Evolutionary conservation across 2,329 filamentous ascomycete genomes (phyloP).

Genomic region (Aspergillus amoenus): DNA sequence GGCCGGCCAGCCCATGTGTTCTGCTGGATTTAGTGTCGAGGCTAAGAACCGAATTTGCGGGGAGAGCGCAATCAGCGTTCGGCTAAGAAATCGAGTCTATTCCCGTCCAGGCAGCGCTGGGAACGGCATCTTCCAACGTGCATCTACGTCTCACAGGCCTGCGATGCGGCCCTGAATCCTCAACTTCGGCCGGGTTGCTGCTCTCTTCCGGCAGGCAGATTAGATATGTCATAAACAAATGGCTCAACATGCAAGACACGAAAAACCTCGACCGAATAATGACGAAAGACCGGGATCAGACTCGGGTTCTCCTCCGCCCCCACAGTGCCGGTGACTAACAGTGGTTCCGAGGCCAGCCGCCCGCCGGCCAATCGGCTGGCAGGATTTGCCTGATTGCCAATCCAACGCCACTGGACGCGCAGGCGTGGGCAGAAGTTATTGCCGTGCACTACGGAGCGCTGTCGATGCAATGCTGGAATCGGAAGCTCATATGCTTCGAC

Average conservation of each 20-base stretch:
- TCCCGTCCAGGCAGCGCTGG: constrained; percentile 12
- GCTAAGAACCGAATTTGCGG: constrained; percentile 20
- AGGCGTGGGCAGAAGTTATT: constrained; percentile 34
- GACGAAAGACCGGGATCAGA: constrained; percentile 19
- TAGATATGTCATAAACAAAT: background rate
- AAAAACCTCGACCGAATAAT: constrained; percentile 17
- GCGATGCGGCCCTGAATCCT: background rate
- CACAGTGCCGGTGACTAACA: constrained; percentile 8
- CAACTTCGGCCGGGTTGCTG: background rate
- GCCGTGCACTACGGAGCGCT: constrained; percentile 21
- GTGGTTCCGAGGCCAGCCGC: constrained; percentile 18
- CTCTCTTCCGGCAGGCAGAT: background rate
- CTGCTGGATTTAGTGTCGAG: constrained; percentile 1
- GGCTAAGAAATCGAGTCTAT: constrained; percentile 13
- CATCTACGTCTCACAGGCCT: constrained; percentile 5
- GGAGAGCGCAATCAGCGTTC: constrained; percentile 8
- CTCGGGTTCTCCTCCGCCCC: constrained; percentile 14
- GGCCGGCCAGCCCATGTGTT: background rate
- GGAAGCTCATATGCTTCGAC: background rate
- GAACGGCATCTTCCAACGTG: background rate
- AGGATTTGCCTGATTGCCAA: constrained; percentile 16
- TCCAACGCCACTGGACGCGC: constrained; percentile 23
- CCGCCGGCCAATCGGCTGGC: constrained; percentile 26
- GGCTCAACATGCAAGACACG: background rate
- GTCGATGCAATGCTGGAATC: constrained; percentile 5